Evolutionary conservation across 2,329 filamentous ascomycete species (phyloP), one percentile per base, ranked within the genome.

Genomic region (Drechslerella stenobrocha): DNA sequence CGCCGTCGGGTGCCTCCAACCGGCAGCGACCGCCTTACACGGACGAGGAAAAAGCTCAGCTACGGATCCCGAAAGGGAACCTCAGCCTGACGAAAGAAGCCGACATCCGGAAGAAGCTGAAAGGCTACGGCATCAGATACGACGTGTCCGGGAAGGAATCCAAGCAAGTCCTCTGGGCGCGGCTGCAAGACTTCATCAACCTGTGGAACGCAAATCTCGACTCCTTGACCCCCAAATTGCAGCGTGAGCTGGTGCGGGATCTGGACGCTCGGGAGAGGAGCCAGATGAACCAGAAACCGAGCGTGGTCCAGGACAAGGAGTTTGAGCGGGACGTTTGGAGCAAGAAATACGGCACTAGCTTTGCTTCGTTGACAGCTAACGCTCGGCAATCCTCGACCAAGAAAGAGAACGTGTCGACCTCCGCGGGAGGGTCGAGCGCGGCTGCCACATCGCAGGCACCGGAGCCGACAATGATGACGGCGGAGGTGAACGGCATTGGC

Each of bases 131-230:
- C 1, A 80, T 93, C 0, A 90, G 91, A 0, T 85, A 97, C 59
- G 86, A 89, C 0, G 82, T 81, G 7, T 80, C 78, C 65, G 93
- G 93, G 0, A 77, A 51, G 81, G 0, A 87, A 87, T 45, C 51
- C 8, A 63, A 61, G 40, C 78, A 81, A 45, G 80, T 91, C 1
- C 79, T 97, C 55, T 87, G 92, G 75, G 83, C 82, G 71, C 83
- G 95, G 15, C 91, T 97, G 74, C 89, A 84, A 22, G 93, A 98
- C 76, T 98, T 91, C 91, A 82, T 93, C 52, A 96, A 93, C 34
- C 78, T 98, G 15, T 96, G 90, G 87, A 98, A 98, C 76, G 89
- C 95, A 8, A 98, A 98, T 75, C 96, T 90, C 77, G 93, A 98
- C 76, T 87, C 91, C 1, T 83, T 82, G 32, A 79, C 80, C 1